phyloP scores from a whole-genome alignment of 2,329 filamentous ascomycete species.

The Colletotrichum salicis region DNA sequence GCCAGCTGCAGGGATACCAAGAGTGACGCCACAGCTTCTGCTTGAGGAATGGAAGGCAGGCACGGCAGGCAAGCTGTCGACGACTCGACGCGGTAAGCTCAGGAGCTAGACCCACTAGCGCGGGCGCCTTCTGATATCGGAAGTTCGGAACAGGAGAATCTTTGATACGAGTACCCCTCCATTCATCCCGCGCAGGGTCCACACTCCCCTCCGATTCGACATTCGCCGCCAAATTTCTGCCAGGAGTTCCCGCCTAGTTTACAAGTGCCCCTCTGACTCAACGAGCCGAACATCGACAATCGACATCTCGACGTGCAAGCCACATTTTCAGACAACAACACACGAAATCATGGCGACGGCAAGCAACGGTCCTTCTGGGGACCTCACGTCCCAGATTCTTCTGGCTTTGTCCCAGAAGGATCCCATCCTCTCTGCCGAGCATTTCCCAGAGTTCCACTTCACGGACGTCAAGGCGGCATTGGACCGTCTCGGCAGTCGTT shows the following conservation, averaged over 20 bases:
- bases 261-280: slow-evolving; percentile 34
- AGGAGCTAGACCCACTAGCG: background rate
- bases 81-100: background rate
- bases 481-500: slow-evolving; percentile 84
- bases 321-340: slow-evolving; percentile 12
- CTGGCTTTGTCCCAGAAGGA: slow-evolving; percentile 71
- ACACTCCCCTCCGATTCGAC: slow-evolving; percentile 34
- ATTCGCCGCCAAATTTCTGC: slow-evolving; percentile 31
- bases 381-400: slow-evolving; percentile 74
- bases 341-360: slow-evolving; percentile 54
- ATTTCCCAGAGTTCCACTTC: slow-evolving; percentile 74
- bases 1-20: slow-evolving; percentile 30
- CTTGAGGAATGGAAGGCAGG: background rate
- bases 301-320: slow-evolving; percentile 17
- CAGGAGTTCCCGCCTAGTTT: slow-evolving; percentile 26
- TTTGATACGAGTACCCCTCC: slow-evolving; percentile 35
- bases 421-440: slow-evolving; percentile 74
- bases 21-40: slow-evolving; percentile 32
- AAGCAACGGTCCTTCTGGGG: slow-evolving; percentile 53
- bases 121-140: background rate
- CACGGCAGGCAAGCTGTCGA: slow-evolving; percentile 7
- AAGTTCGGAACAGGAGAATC: slow-evolving; percentile 9
- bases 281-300: slow-evolving; percentile 27
- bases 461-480: slow-evolving; percentile 84
- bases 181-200: slow-evolving; percentile 26